Evolutionary conservation across 2,329 filamentous ascomycete genomes (phyloP).

Genomic region (Aspergillus calidoustus): DNA sequence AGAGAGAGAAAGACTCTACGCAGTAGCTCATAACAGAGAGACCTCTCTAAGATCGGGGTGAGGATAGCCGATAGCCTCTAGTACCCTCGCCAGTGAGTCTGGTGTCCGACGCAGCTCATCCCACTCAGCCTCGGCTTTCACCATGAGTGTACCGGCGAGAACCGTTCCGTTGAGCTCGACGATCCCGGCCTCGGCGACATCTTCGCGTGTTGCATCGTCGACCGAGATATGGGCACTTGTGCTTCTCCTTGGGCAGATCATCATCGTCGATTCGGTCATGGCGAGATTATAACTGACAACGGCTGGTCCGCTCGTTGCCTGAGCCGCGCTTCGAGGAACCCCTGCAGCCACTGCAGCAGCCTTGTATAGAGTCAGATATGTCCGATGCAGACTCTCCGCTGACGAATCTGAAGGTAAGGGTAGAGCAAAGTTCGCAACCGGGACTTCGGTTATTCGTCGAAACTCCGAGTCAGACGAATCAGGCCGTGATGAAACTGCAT

Average conservation of each 20-base stretch:
- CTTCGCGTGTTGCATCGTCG: constrained; percentile 39
- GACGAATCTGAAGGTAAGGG: constrained; percentile 47
- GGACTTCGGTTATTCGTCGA: constrained; percentile 42
- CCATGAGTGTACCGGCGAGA: constrained; percentile 62
- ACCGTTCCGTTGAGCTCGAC: constrained; percentile 62
- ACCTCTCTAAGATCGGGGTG: constrained; percentile 24
- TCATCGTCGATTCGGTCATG: constrained; percentile 59
- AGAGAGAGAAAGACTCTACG: neutral
- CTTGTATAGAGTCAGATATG: constrained; percentile 50
- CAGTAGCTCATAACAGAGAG: constrained; percentile 22
- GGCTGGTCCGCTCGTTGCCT: constrained; percentile 40
- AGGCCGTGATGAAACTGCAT: constrained; percentile 31
- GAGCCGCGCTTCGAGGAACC: constrained; percentile 25
- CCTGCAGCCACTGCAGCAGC: constrained; percentile 39
- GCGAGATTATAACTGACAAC: constrained; percentile 63
- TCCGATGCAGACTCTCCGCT: constrained; percentile 38
- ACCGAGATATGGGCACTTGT: constrained; percentile 50
- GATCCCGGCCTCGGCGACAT: constrained; percentile 40
- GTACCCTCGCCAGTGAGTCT: constrained; percentile 48
- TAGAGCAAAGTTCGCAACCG: constrained; percentile 56
- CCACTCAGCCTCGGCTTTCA: constrained; percentile 61
- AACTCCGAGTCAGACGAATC: constrained; percentile 26
- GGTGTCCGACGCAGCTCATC: constrained; percentile 49
- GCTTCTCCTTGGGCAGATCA: constrained; percentile 55
- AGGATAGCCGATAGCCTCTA: constrained; percentile 50